A percentile compares a stretch with the other conserved stretches of the same genome.
Evolutionary conservation across 495 filamentous ascomycete genomes (phyloP).

Genomic region (Aspergillus ostianus): DNA sequence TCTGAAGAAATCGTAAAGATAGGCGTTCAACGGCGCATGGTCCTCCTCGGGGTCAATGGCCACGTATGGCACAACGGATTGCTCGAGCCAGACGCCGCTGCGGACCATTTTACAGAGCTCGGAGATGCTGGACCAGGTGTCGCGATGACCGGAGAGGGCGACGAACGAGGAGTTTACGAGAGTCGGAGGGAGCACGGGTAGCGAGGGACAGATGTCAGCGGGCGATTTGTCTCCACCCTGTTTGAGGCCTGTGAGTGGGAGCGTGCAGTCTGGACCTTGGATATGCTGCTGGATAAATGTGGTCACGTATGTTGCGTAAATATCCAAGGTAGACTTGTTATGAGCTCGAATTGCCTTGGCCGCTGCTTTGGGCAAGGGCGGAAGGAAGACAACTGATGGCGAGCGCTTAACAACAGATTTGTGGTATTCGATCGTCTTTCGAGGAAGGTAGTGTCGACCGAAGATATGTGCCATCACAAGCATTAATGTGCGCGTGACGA

Average conservation of each 20-base stretch:
- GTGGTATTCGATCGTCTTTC: conserved; percentile 41
- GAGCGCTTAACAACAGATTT: conserved; percentile 44
- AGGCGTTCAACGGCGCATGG: conserved; percentile 60
- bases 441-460: conserved; percentile 47
- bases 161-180: conserved; percentile 64
- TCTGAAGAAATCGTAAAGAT: conserved; percentile 72
- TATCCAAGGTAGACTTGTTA: conserved; percentile 58
- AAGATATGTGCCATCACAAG: conserved; percentile 70
- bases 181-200: conserved; percentile 20
- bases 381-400: conserved; percentile 60
- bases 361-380: conserved; percentile 58
- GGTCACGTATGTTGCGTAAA: conserved; percentile 65
- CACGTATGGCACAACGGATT: conserved; percentile 66
- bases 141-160: conserved; percentile 65
- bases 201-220: conserved; percentile 12
- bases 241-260: conserved; percentile 57
- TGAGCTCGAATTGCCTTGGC: conserved; percentile 53
- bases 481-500: conserved; percentile 52
- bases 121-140: conserved; percentile 57
- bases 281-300: conserved; percentile 67
- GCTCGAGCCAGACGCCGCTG: conserved; percentile 67
- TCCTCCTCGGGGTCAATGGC: conserved; percentile 52
- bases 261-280: conserved; percentile 40
- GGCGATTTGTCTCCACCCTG: conserved; percentile 33
- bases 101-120: conserved; percentile 64